Conservation (phyloP, 192 early-diverging fungal species). For the Linderina pennispora region DNA sequence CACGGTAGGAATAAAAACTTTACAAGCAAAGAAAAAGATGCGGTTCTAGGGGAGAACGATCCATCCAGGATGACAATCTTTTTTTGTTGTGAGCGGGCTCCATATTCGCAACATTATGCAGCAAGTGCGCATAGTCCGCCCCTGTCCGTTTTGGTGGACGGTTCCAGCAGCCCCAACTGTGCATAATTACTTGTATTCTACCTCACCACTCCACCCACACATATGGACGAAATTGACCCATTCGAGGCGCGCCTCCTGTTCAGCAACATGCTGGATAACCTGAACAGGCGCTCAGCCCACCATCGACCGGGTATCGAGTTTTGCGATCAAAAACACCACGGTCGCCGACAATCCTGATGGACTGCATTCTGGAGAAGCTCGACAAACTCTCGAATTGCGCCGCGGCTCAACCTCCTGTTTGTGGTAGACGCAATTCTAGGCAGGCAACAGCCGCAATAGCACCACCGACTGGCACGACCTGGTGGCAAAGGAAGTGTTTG, state of each 20-base stretch:
- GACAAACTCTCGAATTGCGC: slow-evolving; percentile 29
- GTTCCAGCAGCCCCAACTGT: no score
- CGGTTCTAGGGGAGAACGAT: no score
- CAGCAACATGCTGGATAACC: slow-evolving; percentile 45
- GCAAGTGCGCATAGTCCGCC: no score
- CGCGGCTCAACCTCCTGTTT: slow-evolving; percentile 45
- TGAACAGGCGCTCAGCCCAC: slow-evolving; percentile 40
- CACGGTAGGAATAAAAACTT: no score
- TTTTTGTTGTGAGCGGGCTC: no score
- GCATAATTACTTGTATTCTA: no score
- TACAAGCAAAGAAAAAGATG: no score
- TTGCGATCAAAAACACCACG: slow-evolving; percentile 32
- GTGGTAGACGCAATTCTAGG: slow-evolving; percentile 45
- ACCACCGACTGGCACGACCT: slow-evolving; percentile 22
- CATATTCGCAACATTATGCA: no score
- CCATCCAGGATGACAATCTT: no score
- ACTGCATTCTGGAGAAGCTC: slow-evolving; percentile 46
- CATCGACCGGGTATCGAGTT: slow-evolving; percentile 34
- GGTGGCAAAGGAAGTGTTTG: slow-evolving; percentile 21
- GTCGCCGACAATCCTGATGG: slow-evolving; percentile 41
- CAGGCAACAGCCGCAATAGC: slow-evolving; percentile 1
- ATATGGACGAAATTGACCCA: slow-evolving; percentile 46
- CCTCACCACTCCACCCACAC: no score
- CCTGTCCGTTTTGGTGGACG: no score
- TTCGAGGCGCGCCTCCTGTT: slow-evolving; percentile 48